phyloP scores from a whole-genome alignment of 2,329 filamentous ascomycete species.

The Sclerotinia borealis region DNA sequence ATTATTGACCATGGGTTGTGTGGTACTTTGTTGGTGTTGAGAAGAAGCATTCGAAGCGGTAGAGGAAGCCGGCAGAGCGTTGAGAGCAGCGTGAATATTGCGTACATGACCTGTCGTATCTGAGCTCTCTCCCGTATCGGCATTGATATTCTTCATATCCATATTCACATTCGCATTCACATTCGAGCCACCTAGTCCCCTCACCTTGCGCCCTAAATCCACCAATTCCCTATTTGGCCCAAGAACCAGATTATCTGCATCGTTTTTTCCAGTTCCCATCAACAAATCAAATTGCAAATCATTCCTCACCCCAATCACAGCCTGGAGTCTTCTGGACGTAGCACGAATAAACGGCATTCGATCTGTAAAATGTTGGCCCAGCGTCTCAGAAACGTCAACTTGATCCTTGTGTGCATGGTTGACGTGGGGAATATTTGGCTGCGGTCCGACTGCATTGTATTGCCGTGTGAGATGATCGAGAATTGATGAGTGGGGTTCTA shows the following conservation, averaged over 20 bases:
- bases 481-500: not conserved
- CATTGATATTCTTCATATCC: not conserved
- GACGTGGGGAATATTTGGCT: not conserved
- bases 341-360: conserved; percentile 17
- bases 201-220: not conserved
- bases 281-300: conserved; percentile 18
- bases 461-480: not conserved
- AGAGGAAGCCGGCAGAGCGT: not conserved
- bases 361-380: conserved; percentile 14
- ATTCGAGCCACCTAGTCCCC: not conserved
- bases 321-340: conserved; percentile 21
- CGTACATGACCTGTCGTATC: not conserved
- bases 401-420: not conserved
- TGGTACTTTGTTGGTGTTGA: not conserved
- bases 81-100: not conserved
- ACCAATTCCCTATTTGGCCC: not conserved
- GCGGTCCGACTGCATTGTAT: not conserved
- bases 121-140: not conserved
- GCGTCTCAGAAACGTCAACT: not conserved
- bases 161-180: not conserved
- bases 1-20: not conserved
- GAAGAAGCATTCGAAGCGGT: not conserved
- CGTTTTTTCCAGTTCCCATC: not conserved
- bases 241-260: conserved; percentile 1
- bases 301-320: conserved; percentile 22